Base-by-base conservation (phyloP, 805 yeast species). In the Yarrowia alimentaria region DNA sequence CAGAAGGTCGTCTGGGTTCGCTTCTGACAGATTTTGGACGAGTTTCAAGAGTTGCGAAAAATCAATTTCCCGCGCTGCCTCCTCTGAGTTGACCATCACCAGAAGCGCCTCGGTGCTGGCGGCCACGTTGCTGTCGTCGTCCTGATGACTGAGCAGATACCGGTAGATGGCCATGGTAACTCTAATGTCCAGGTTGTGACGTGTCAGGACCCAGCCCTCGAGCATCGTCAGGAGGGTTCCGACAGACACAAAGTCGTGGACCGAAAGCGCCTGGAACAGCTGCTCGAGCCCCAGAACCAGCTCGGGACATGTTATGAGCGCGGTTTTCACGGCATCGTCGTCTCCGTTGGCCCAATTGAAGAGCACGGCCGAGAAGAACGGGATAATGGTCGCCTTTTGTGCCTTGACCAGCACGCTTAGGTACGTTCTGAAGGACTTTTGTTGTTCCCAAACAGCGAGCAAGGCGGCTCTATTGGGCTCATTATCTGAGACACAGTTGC, bases 261-360 rank as follows among this genome's bases (percentile, higher is more conserved):
- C 47, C 14, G 47, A 26, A 2, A 40, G 47, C 3, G 33, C 25
- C 17, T 40, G 33, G 19, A 40, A 40, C 33, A 40, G 17, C 14
- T 26, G 22, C 8, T 26, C 47, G 6, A 40, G 19, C 1, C 47
- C 25, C 33, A 26, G 33, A 3, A 33, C 28, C 18, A 40, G 28
- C 33, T 40, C 33, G 24, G 26, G 47, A 16, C 47, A 26, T 5
- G 26, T 11, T 1, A 18, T 24, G 4, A 40, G 33, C 5, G 24
- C 33, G 2, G 26, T 25, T 16, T 40, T 40, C 21, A 40, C 25
- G 4, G 18, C 19, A 3, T 32, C 33, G 6, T 40, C 47, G 5
- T 40, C 47, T 13, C 47, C 47, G 28, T 40, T 40, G 19, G 47
- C 33, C 47, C 47, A 40, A 21, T 40, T 40, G 26, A 40, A 40